These are phyloP conservation scores for Pseudotulostoma volvatum DNA, from an alignment of 495 filamentous ascomycete genomes.

Conservation along the genomic window DNA sequence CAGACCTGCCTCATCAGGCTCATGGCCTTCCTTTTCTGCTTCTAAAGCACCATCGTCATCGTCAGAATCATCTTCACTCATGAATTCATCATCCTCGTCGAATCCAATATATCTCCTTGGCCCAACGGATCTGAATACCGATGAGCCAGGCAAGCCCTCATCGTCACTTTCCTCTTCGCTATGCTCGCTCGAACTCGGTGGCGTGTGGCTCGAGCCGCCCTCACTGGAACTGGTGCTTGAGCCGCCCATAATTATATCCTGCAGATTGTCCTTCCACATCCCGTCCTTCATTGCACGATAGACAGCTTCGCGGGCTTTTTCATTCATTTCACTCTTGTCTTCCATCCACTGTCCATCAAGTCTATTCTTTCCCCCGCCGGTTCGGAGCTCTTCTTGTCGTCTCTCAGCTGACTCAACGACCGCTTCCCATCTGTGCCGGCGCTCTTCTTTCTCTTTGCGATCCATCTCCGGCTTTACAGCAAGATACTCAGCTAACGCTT, in stretches of 20 bases:
- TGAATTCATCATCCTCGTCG: slow-evolving; percentile 82
- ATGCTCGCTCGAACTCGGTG: slow-evolving; percentile 30
- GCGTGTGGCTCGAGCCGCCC: slow-evolving; percentile 20
- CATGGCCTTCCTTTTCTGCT: slow-evolving; percentile 7
- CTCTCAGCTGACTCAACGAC: slow-evolving; percentile 70
- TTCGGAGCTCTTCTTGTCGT: slow-evolving; percentile 60
- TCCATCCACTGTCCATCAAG: slow-evolving; percentile 88
- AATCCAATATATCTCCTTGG: slow-evolving; percentile 58
- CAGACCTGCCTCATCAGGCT: no score
- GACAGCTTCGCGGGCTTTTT: slow-evolving; percentile 74
- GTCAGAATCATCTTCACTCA: slow-evolving; percentile 55
- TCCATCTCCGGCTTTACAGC: slow-evolving; percentile 97
- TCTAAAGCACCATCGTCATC: slow-evolving; percentile 22
- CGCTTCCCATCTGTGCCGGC: slow-evolving; percentile 63
- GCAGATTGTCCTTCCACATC: slow-evolving; percentile 33
- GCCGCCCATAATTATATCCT: slow-evolving; percentile 24
- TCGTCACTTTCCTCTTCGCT: slow-evolving; percentile 29
- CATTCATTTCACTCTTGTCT: slow-evolving; percentile 69
- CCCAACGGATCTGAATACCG: slow-evolving; percentile 14
- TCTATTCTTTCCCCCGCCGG: slow-evolving; percentile 46
- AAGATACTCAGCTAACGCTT: slow-evolving; percentile 84
- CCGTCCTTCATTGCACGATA: slow-evolving; percentile 54
- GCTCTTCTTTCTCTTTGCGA: slow-evolving; percentile 70
- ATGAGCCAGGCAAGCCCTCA: slow-evolving; percentile 17
- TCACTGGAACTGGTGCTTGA: slow-evolving; percentile 37